A percentile compares a stretch with the other conserved stretches of the same genome.
Conservation (phyloP, 768 basidiomycete genomes). For the Lactarius quietus region DNA sequence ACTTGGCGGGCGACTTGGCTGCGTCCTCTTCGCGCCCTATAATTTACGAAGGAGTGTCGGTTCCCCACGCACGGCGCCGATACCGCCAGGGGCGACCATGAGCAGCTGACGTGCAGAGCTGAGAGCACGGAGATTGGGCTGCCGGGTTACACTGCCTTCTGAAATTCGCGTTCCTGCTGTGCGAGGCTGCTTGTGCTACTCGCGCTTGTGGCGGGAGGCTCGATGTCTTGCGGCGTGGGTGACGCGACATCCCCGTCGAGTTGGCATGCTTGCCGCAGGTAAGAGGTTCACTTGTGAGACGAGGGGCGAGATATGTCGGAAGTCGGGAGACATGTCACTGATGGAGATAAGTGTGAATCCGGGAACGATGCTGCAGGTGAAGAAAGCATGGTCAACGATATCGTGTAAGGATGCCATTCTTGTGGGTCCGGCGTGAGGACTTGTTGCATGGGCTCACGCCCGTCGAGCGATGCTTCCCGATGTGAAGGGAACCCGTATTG, state of each 20-base stretch:
- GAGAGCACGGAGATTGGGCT: slow-evolving; percentile 91
- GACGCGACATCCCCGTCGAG: slow-evolving; percentile 60
- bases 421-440: slow-evolving; percentile 86
- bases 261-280: slow-evolving; percentile 57
- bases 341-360: slow-evolving; percentile 75
- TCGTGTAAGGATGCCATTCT: slow-evolving; percentile 73
- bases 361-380: slow-evolving; percentile 81
- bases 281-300: slow-evolving; percentile 67
- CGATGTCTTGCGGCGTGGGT: slow-evolving; percentile 27
- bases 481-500: slow-evolving; percentile 89
- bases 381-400: too few species aligned
- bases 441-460: slow-evolving; percentile 70
- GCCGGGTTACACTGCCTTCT: slow-evolving; percentile 91
- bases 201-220: slow-evolving; percentile 17
- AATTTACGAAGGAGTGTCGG: slow-evolving; percentile 50
- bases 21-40: slow-evolving; percentile 47
- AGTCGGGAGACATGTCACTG: slow-evolving; percentile 72
- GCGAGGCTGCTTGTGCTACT: slow-evolving; percentile 58
- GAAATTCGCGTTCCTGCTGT: slow-evolving; percentile 94
- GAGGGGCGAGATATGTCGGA: slow-evolving; percentile 56
- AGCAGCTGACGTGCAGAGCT: slow-evolving; percentile 86
- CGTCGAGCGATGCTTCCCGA: slow-evolving; percentile 63
- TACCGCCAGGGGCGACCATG: slow-evolving; percentile 55
- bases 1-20: slow-evolving; percentile 46
- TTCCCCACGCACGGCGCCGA: slow-evolving; percentile 38